A percentile compares a stretch with the other conserved stretches of the same genome.
phyloP scores from a whole-genome alignment of 2,329 filamentous ascomycete species.

The Tolypocladium amazonense region DNA sequence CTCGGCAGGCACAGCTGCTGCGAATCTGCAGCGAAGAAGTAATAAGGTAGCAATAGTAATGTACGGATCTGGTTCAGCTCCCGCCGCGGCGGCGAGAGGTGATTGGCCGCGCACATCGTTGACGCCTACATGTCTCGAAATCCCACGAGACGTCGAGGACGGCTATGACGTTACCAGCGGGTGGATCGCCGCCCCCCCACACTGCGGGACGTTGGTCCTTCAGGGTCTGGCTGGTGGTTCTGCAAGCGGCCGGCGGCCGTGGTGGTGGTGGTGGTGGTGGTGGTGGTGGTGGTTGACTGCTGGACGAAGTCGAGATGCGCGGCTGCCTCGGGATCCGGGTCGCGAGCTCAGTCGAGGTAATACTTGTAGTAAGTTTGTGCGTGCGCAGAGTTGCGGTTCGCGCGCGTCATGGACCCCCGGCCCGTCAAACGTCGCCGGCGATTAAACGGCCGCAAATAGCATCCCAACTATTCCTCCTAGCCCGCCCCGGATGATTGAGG shows the following conservation, averaged over 20 bases:
- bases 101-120: not conserved
- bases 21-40: not conserved
- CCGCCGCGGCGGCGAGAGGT: no score
- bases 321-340: no score
- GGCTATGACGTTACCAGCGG: not conserved
- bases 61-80: no score
- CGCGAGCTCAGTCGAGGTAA: no score
- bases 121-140: not conserved
- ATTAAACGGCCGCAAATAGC: not conserved
- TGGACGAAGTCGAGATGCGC: no score
- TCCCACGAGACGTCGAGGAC: not conserved
- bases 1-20: no score
- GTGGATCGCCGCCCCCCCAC: not conserved
- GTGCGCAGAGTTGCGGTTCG: no score
- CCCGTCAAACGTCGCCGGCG: not conserved
- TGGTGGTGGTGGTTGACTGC: no score
- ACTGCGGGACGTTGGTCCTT: not conserved
- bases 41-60: no score
- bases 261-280: no score
- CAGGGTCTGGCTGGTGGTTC: not conserved
- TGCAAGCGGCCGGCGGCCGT: not conserved
- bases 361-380: no score
- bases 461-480: not conserved
- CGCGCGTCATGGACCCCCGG: not conserved
- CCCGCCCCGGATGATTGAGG: not conserved